Evolutionary conservation across 2,329 filamentous ascomycete genomes (phyloP).

Genomic region (Chlorencoelia australis): DNA sequence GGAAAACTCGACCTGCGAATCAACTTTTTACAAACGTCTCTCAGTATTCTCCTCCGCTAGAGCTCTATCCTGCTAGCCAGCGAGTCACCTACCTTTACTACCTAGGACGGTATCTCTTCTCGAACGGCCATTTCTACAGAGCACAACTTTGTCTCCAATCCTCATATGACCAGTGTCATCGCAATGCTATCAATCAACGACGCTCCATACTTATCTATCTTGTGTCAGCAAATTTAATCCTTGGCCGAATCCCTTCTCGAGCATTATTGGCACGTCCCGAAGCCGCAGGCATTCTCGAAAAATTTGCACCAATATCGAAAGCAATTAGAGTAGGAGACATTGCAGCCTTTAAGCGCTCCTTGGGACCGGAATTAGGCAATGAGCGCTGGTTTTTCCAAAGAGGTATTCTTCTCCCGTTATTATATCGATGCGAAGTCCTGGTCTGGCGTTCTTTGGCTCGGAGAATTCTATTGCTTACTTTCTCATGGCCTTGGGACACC

Average conservation of each 20-base stretch:
- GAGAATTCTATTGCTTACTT: constrained; percentile 68
- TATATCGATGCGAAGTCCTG: constrained; percentile 67
- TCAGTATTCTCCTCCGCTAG: constrained; percentile 69
- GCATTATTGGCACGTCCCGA: constrained; percentile 60
- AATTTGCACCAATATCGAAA: constrained; percentile 63
- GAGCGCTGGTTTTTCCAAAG: constrained; percentile 67
- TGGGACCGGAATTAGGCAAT: constrained; percentile 43
- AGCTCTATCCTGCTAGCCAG: constrained; percentile 74
- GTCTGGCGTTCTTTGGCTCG: constrained; percentile 78
- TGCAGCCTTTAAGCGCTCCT: constrained; percentile 57
- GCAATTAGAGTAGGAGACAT: constrained; percentile 69
- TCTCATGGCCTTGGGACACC: constrained; percentile 52
- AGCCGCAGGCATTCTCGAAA: constrained; percentile 49
- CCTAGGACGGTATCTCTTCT: constrained; percentile 80
- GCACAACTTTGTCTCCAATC: constrained; percentile 66
- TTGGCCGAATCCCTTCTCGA: constrained; percentile 70
- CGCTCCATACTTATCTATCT: constrained; percentile 75
- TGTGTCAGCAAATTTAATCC: constrained; percentile 70
- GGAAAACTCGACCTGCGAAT: constrained; percentile 72
- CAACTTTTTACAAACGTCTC: constrained; percentile 86
- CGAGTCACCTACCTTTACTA: constrained; percentile 92
- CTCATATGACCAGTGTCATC: constrained; percentile 68
- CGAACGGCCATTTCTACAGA: constrained; percentile 71
- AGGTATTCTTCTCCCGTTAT: constrained; percentile 65
- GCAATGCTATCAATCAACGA: constrained; percentile 66